Evolutionary conservation across 371 early-diverging fungal species (phyloP).

Genomic region (Sporodiniella umbellata): DNA sequence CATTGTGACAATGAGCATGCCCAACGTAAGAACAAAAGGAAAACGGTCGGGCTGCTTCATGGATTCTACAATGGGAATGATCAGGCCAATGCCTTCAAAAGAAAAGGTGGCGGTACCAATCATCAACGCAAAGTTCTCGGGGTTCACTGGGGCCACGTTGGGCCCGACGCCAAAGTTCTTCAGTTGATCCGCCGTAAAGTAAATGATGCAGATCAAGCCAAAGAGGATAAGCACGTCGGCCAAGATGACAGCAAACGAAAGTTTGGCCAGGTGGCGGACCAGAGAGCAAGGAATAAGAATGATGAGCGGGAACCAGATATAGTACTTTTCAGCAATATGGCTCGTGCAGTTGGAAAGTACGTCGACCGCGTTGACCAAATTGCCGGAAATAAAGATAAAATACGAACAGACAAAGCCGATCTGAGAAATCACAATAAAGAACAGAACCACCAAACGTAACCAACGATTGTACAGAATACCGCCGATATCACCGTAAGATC

Average conservation of each 20-base stretch:
- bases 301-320: constrained; percentile 58
- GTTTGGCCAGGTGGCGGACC: constrained; percentile 64
- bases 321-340: constrained; percentile 33
- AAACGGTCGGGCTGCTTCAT: constrained; percentile 62
- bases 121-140: constrained; percentile 60
- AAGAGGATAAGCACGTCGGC: constrained; percentile 70
- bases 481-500: constrained; percentile 82
- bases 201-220: constrained; percentile 51
- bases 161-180: constrained; percentile 33
- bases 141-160: constrained; percentile 50
- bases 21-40: constrained; percentile 53
- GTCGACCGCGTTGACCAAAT: constrained; percentile 36
- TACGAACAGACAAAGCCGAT: constrained; percentile 53
- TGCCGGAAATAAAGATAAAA: constrained; percentile 46
- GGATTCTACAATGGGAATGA: constrained; percentile 56
- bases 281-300: constrained; percentile 63
- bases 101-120: constrained; percentile 78
- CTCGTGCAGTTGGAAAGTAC: constrained; percentile 36
- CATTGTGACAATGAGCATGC: constrained; percentile 54
- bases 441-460: constrained; percentile 52
- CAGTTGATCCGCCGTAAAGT: constrained; percentile 30
- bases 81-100: constrained; percentile 77
- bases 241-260: constrained; percentile 62
- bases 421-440: constrained; percentile 66
- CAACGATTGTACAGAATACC: constrained; percentile 58